Evolutionary conservation across 352 stramenopile species (phyloP).

Genomic region (Phytophthora europaea): DNA sequence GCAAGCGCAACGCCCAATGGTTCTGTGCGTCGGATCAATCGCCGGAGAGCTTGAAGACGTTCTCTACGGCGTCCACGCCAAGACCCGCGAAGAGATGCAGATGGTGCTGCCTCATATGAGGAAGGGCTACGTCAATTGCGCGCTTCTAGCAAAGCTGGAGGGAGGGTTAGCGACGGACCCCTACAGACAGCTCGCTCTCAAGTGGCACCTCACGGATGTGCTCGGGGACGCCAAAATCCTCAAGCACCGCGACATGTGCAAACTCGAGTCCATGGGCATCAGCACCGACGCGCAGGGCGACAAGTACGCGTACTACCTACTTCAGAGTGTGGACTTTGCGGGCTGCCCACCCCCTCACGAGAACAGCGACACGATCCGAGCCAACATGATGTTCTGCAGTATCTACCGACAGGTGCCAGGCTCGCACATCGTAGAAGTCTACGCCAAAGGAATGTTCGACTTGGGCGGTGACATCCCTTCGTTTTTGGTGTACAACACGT

Average conservation of each 20-base stretch:
- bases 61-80: slow-evolving; percentile 63
- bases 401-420: slow-evolving; percentile 60
- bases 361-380: slow-evolving; percentile 45
- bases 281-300: slow-evolving; percentile 45
- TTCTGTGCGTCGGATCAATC: slow-evolving; percentile 56
- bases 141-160: slow-evolving; percentile 59
- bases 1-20: slow-evolving; percentile 44
- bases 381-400: slow-evolving; percentile 66
- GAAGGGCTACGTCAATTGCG: slow-evolving; percentile 52
- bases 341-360: slow-evolving; percentile 47
- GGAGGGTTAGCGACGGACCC: slow-evolving; percentile 47
- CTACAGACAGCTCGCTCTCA: slow-evolving; percentile 63
- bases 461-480: slow-evolving; percentile 52
- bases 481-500: slow-evolving; percentile 57
- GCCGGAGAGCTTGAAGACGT: slow-evolving; percentile 55
- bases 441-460: slow-evolving; percentile 67
- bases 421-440: slow-evolving; percentile 47
- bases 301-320: slow-evolving; percentile 54
- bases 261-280: slow-evolving; percentile 62
- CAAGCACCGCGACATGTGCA: slow-evolving; percentile 56
- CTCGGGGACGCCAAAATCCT: slow-evolving; percentile 46
- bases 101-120: slow-evolving; percentile 44
- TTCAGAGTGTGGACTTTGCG: slow-evolving; percentile 61
- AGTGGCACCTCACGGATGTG: slow-evolving; percentile 49
- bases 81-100: slow-evolving; percentile 63